phyloP scores from a whole-genome alignment of 306 rosid species.

The Quercus glauca region DNA sequence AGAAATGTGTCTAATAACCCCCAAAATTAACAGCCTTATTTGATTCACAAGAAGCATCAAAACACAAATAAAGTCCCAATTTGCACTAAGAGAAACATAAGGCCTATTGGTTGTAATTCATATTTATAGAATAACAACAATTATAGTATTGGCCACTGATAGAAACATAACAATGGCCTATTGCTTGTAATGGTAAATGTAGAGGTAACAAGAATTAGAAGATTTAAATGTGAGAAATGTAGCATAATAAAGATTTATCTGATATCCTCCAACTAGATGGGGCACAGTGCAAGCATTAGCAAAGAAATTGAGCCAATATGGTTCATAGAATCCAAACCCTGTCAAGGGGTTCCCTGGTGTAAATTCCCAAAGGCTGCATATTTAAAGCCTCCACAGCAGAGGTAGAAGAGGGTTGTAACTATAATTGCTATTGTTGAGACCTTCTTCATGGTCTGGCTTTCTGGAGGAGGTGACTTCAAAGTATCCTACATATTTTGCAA shows the following conservation, averaged over 20 bases:
- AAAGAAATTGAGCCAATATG: conserved; percentile 59
- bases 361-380: conserved; percentile 77
- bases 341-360: conserved; percentile 72
- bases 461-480: conserved; percentile 80
- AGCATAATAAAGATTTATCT: conserved; percentile 29
- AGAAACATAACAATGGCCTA: neutral
- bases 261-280: conserved; percentile 84
- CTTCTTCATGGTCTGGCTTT: conserved; percentile 56
- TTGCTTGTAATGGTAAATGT: too few relatives aligned
- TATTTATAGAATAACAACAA: too few relatives aligned
- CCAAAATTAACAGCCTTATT: too few relatives aligned
- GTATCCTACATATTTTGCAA: conserved; percentile 62
- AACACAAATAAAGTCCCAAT: too few relatives aligned
- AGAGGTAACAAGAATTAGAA: neutral
- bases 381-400: conserved; percentile 60
- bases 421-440: conserved; percentile 47
- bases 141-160: too few relatives aligned
- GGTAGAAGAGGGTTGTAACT: conserved; percentile 59
- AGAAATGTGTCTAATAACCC: too few relatives aligned
- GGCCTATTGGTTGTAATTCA: too few relatives aligned
- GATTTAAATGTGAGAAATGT: neutral
- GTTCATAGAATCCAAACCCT: conserved; percentile 46
- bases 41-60: too few relatives aligned
- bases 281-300: conserved; percentile 65
- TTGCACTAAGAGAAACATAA: too few relatives aligned